Conservation (phyloP, 2,329 filamentous ascomycete species). For the Bertia moriformis region DNA sequence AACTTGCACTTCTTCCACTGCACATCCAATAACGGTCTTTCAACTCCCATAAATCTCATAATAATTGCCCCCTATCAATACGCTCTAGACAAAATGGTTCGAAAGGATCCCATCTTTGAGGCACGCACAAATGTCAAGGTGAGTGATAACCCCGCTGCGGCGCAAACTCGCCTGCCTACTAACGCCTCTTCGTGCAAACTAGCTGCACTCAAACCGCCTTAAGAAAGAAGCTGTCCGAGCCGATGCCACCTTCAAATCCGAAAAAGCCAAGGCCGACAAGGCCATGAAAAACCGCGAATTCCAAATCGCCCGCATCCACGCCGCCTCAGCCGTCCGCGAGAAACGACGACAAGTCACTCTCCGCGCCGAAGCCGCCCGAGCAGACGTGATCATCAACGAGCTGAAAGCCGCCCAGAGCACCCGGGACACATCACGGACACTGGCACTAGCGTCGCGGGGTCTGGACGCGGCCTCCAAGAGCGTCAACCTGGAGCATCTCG, state of each 20-base stretch:
- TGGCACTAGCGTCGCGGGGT: constrained; percentile 24
- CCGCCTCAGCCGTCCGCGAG: constrained; percentile 25
- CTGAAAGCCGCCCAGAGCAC: constrained; percentile 29
- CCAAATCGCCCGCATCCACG: constrained; percentile 30
- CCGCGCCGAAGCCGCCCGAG: constrained; percentile 25
- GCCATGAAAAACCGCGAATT: constrained; percentile 29
- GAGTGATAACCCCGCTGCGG: constrained; percentile 3
- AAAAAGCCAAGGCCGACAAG: constrained; percentile 28
- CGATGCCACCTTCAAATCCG: constrained; percentile 26
- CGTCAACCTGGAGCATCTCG: constrained; percentile 25
- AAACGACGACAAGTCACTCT: constrained; percentile 27
- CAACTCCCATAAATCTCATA: constrained; percentile 4
- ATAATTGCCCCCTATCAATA: constrained; percentile 7
- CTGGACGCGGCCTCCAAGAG: constrained; percentile 25
- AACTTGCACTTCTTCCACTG: no score
- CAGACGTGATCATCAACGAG: constrained; percentile 30
- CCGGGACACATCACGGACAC: constrained; percentile 25
- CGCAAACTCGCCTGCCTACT: background rate
- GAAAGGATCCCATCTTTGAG: constrained; percentile 22
- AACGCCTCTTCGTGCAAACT: background rate
- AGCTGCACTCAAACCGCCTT: constrained; percentile 27
- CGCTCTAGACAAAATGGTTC: constrained; percentile 16
- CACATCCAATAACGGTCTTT: no score
- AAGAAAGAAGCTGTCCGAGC: constrained; percentile 28
- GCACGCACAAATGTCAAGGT: constrained; percentile 24